phyloP scores from a whole-genome alignment of 805 yeast genomes.

The Yarrowia alimentaria region DNA sequence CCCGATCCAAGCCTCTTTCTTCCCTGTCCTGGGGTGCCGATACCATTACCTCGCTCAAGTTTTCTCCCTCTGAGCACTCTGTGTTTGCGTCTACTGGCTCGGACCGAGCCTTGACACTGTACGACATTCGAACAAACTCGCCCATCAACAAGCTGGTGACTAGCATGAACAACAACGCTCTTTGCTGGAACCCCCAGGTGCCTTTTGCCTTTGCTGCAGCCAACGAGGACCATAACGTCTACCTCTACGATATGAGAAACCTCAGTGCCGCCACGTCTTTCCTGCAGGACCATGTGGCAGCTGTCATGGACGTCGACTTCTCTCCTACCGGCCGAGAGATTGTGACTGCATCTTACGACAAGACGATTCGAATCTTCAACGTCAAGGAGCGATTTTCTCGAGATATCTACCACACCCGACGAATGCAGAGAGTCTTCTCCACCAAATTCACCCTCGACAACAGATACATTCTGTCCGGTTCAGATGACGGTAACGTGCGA shows the following conservation, averaged over 20 bases:
- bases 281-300: constrained; percentile 92
- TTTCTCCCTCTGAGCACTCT: constrained; percentile 87
- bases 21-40: constrained; percentile 96
- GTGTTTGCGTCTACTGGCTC: constrained; percentile 85
- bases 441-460: constrained; percentile 86
- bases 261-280: constrained; percentile 77
- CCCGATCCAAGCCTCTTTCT: constrained; percentile 71
- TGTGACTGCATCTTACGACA: constrained; percentile 93
- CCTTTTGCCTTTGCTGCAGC: constrained; percentile 91
- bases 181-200: constrained; percentile 98
- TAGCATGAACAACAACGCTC: constrained; percentile 74
- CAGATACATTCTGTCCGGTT: constrained; percentile 80
- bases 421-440: constrained; percentile 94
- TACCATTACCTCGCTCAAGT: constrained; percentile 74
- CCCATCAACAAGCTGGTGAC: constrained; percentile 91
- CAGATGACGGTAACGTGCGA: constrained; percentile 94
- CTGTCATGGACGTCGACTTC: constrained; percentile 91
- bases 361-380: constrained; percentile 79
- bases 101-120: constrained; percentile 85
- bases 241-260: constrained; percentile 95
- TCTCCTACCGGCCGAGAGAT: constrained; percentile 96
- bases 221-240: constrained; percentile 90
- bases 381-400: constrained; percentile 84
- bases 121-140: constrained; percentile 84
- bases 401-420: constrained; percentile 92